Evolutionary conservation across 83 land plant genomes (phyloP).

Genomic region (Picea abies): DNA sequence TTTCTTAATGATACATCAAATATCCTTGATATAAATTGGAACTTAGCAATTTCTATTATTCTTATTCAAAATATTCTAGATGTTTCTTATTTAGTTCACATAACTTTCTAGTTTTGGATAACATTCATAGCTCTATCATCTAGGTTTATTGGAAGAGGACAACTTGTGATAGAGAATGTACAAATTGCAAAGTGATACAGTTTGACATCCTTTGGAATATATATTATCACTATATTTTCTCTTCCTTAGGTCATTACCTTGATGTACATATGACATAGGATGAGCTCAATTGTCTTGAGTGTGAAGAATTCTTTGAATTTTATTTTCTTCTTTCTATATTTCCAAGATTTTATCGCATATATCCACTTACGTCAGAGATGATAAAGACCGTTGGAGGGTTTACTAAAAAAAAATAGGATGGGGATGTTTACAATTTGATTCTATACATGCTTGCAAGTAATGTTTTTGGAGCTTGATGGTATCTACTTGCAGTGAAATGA

Average conservation of each 20-base stretch:
- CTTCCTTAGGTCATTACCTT: constrained; percentile 92
- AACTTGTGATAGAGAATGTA: constrained; percentile 78
- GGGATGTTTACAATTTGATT: constrained; percentile 84
- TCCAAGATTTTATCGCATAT: constrained; percentile 72
- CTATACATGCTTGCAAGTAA: constrained; percentile 89
- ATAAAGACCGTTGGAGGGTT: constrained; percentile 81
- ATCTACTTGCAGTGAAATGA: no score
- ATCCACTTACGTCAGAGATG: constrained; percentile 69
- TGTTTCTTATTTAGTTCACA: constrained; percentile 73
- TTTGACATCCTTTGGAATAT: constrained; percentile 43
- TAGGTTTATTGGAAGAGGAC: constrained; percentile 88
- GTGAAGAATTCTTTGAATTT: constrained; percentile 71
- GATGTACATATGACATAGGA: constrained; percentile 51
- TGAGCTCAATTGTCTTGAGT: constrained; percentile 44
- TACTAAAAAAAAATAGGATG: constrained; percentile 93
- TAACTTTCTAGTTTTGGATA: constrained; percentile 84
- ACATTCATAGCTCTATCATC: constrained; percentile 88
- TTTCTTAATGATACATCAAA: constrained; percentile 27
- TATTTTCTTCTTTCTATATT: constrained; percentile 69
- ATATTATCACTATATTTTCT: constrained; percentile 79
- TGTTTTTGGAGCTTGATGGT: constrained; percentile 28
- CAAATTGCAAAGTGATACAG: constrained; percentile 79
- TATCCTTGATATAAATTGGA: constrained; percentile 59
- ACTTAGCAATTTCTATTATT: constrained; percentile 52
- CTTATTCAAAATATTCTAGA: constrained; percentile 74